Evolutionary conservation across 2,329 filamentous ascomycete genomes (phyloP).

Genomic region (Tolypocladium paradoxum): DNA sequence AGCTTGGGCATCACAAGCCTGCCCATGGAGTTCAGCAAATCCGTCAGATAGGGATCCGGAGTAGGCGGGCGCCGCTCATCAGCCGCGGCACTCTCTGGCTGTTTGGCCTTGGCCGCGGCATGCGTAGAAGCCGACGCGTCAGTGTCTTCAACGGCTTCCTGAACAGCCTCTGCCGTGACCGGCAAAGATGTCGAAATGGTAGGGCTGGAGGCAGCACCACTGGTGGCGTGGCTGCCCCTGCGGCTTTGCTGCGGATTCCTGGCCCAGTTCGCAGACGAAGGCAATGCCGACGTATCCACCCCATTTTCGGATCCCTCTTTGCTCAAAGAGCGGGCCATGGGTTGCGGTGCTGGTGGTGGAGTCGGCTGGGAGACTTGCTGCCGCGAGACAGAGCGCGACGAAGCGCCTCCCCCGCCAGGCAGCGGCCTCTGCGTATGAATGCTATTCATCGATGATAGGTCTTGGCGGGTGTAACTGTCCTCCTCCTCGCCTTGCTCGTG

Average conservation of each 20-base stretch:
- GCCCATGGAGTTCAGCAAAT: conserved; percentile 25
- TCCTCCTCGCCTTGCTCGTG: conserved; percentile 98
- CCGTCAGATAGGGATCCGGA: conserved; percentile 18
- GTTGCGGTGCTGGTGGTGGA: conserved; percentile 36
- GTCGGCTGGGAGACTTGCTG: conserved; percentile 32
- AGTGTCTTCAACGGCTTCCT: conserved; percentile 28
- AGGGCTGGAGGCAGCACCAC: conserved; percentile 72
- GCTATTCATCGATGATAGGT: conserved; percentile 89
- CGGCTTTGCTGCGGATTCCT: conserved; percentile 56
- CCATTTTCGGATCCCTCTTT: conserved; percentile 63
- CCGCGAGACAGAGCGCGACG: conserved; percentile 42
- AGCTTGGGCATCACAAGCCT: conserved; percentile 20
- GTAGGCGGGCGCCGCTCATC: neutral
- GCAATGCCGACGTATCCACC: conserved; percentile 80
- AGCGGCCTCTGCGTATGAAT: conserved; percentile 67
- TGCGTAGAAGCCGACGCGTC: conserved; percentile 16
- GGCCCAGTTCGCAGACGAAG: conserved; percentile 91
- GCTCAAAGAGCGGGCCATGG: conserved; percentile 68
- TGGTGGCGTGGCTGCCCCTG: conserved; percentile 70
- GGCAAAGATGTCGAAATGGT: conserved; percentile 53
- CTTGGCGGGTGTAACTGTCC: conserved; percentile 90
- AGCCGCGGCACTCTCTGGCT: conserved; percentile 5
- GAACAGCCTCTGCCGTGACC: conserved; percentile 37
- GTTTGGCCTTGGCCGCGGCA: conserved; percentile 7
- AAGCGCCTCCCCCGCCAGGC: conserved; percentile 33